Conservation (phyloP, 169 alveolate species). For the Eimeria necatrix region DNA sequence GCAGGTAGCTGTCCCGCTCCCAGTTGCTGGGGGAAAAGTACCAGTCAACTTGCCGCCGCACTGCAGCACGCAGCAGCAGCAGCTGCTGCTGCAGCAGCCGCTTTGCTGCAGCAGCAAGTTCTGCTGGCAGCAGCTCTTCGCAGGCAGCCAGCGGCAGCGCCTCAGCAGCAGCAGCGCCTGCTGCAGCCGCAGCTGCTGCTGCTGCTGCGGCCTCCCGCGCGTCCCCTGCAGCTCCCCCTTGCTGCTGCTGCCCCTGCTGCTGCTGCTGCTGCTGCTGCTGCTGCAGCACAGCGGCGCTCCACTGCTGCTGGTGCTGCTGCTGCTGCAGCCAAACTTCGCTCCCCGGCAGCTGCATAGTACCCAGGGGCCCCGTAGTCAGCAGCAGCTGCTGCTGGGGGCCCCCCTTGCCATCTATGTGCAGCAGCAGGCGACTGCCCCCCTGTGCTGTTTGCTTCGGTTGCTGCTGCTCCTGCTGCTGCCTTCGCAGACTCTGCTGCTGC, state of each 20-base stretch:
- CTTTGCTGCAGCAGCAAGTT: conserved; percentile 9
- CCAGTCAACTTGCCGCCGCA: conserved; percentile 55
- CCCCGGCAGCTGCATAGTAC: not conserved
- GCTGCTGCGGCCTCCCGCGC: not conserved
- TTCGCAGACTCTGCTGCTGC: not conserved
- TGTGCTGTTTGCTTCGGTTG: not conserved
- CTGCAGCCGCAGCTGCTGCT: conserved; percentile 9
- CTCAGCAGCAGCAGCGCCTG: not conserved
- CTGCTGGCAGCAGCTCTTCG: not conserved
- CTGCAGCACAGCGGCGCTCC: not conserved
- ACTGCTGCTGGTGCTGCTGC: not conserved
- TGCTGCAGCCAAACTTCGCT: conserved; percentile 11
- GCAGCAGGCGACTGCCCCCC: not conserved
- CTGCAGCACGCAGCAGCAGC: conserved; percentile 24
- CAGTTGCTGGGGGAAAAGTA: conserved; percentile 63
- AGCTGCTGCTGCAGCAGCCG: conserved; percentile 29
- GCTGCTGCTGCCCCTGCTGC: not conserved
- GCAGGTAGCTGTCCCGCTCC: conserved; percentile 31
- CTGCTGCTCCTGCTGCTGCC: conserved; percentile 27
- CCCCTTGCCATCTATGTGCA: not conserved
- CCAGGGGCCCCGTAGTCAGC: conserved; percentile 9
- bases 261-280: conserved; percentile 40
- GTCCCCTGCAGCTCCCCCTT: not conserved
- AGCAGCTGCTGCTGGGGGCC: not conserved
- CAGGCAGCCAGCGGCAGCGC: conserved; percentile 6